phyloP scores from a whole-genome alignment of 1,284 basidiomycete genomes.

The Fomitopsis schrenkii region DNA sequence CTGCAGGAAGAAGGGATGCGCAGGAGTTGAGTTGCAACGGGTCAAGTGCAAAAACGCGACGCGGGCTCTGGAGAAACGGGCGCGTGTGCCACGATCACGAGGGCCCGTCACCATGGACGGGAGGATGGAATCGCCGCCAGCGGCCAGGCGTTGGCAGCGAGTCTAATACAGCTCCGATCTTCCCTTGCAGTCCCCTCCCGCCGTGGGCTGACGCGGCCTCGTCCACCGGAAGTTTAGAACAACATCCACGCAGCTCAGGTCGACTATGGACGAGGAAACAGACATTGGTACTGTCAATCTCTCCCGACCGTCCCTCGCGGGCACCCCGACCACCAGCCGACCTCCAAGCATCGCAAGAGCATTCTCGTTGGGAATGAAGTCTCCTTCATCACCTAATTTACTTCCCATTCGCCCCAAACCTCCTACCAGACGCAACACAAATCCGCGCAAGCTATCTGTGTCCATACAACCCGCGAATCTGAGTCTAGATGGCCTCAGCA shows the following conservation, averaged over 20 bases:
- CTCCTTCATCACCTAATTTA: constrained; percentile 30
- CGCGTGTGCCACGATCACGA: not conserved
- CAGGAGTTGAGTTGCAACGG: too few relatives aligned
- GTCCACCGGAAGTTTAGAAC: too few relatives aligned
- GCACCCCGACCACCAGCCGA: constrained; percentile 9
- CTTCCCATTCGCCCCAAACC: constrained; percentile 18
- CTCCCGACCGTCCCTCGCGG: constrained; percentile 15
- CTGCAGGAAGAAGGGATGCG: not conserved
- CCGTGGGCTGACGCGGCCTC: too few relatives aligned
- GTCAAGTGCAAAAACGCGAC: not conserved
- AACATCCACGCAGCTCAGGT: too few relatives aligned
- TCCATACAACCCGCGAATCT: constrained; percentile 12
- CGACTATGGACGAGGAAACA: constrained; percentile 14
- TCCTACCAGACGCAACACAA: constrained; percentile 37
- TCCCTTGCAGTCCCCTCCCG: too few relatives aligned
- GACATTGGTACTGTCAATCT: constrained; percentile 29
- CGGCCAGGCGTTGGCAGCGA: too few relatives aligned
- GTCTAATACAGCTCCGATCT: too few relatives aligned
- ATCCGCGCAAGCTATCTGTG: constrained; percentile 26
- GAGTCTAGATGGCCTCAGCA: constrained; percentile 26
- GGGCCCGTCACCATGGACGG: not conserved
- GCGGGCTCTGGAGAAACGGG: not conserved
- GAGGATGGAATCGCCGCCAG: not conserved
- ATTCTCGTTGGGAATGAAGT: constrained; percentile 16
- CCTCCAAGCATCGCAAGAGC: constrained; percentile 4